Base-by-base conservation (phyloP, 306 rosid genomes). In the Rosa chinensis region DNA sequence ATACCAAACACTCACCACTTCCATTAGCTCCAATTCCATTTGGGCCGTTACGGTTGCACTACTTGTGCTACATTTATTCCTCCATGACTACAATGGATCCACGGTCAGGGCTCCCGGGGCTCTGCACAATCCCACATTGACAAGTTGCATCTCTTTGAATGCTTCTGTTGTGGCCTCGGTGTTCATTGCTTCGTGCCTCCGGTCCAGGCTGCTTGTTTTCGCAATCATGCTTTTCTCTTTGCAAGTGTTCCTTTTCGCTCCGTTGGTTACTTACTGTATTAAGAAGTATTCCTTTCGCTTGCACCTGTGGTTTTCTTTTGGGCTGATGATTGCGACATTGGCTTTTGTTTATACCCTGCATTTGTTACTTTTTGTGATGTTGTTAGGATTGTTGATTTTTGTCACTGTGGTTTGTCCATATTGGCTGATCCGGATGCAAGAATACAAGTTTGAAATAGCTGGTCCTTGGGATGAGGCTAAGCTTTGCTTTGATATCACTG, bases 401-500 rank as follows among this genome's bases (percentile, higher is more conserved):
- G 97, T 91, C 28, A 92, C 89, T 45, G 77, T 92, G 70, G 92
- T 91, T 4, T 94, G 98, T 74, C 98, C 97, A 47, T 92, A 87
- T 81, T 94, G 98, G 91, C 94, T 94, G 67, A 94, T 91, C 69
- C 81, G 93, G 83, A 90, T 94, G 83, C 97, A 92, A 75, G 94
- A 88, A 37, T 94, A 90, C 79, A 94, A 92, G 85, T 94, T 94
- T 82, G 97, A 89, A 85, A 94, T 94, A 92, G 92, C 37, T 82
- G 97, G 97, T 56, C 97, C 98, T 8, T 94, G 98, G 98, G 97
- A 94, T 69, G 98, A 94, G 88, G 98, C 94, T 70, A 94, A 89
- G 88, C 97, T 92, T 83, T 94, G 97, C 81, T 92, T 92, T 86
- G 93, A 88, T 80, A 90, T 94, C 23, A 92, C 91, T 56, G 98